Percentiles rank a stretch among this genome's conserved stretches.
phyloP scores from a whole-genome alignment of 441 rosid species.

The Daphne laureola region DNA sequence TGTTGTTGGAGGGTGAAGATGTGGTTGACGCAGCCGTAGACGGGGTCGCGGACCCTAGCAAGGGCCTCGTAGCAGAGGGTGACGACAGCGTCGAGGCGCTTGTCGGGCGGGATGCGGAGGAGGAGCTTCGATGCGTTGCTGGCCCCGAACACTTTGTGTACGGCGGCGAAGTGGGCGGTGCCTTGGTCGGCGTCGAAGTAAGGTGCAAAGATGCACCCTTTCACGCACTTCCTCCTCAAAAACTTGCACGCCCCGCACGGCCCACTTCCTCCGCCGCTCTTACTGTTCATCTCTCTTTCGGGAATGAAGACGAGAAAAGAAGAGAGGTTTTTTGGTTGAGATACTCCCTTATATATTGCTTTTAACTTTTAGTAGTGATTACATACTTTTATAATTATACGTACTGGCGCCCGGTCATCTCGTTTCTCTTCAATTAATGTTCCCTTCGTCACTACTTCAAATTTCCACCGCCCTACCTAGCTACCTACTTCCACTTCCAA shows the following conservation, averaged over 20 bases:
- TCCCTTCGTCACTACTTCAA: no score
- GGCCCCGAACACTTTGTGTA: slow-evolving; percentile 85
- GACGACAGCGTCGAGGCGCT: slow-evolving; percentile 56
- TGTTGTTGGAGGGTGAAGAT: slow-evolving; percentile 70
- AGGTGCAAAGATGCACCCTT: slow-evolving; percentile 72
- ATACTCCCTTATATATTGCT: no score
- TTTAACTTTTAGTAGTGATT: no score
- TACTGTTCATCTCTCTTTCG: slow-evolving; percentile 18
- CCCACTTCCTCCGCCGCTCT: slow-evolving; percentile 29
- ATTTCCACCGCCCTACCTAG: no score
- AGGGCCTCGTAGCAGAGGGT: slow-evolving; percentile 69
- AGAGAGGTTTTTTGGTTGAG: background rate
- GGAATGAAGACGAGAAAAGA: background rate
- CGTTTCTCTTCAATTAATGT: no score
- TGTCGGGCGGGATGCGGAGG: slow-evolving; percentile 43
- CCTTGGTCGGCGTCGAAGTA: slow-evolving; percentile 83
- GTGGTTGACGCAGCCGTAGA: slow-evolving; percentile 66
- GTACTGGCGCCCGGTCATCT: no score
- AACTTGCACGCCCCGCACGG: slow-evolving; percentile 89
- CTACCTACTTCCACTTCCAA: no score
- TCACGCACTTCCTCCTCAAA: slow-evolving; percentile 62
- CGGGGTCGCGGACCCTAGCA: slow-evolving; percentile 71
- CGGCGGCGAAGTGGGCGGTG: slow-evolving; percentile 61
- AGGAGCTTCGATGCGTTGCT: slow-evolving; percentile 78
- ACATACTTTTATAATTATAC: no score